Evolutionary conservation across 2,329 filamentous ascomycete genomes (phyloP), one percentile per base, ranked within the genome.

Genomic region (Sclerotinia sclerotiorum): DNA sequence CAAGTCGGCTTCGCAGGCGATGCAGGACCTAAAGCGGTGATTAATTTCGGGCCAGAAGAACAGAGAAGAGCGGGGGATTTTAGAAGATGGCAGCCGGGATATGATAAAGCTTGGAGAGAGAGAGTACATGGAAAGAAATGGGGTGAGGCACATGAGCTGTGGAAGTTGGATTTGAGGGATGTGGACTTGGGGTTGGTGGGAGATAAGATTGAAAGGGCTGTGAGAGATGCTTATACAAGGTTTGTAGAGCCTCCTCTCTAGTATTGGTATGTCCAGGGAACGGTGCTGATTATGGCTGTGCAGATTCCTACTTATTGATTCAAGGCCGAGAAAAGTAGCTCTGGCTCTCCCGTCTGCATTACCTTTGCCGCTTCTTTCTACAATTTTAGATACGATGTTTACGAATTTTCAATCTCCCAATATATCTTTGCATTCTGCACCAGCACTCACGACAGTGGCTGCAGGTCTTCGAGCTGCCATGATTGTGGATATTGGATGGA

Each of bases 401-500:
- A 86, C 85, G 69, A 88, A 87, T 58, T 95, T 94, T 78, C 91
- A 94, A 72, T 86, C 90, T 21, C 91, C 94, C 0, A 89, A 87
- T 29, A 85, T 98, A 71, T 94, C 92, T 2, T 83, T 99, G 54
- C 82, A 97, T 75, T 92, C 93, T 1, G 86, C 87, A 0, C 87
- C 94, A 0, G 85, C 93, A 27, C 89, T 95, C 79, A 84, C 88
- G 1, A 83, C 90, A 8, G 86, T 94, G 3, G 90, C 90, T 10
- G 93, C 94, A 7, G 95, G 95, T 0, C 82, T 97, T 52, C 88
- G 95, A 19, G 92, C 92, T n/a, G 93, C 90, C 0, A 79, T 99
- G 54, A 87, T 98, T 0, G 84, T 99, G 49, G 93, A 99, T 76
- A 84, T 99, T 70, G 95, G 94, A 55, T 99, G 95, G 95, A 85